Conservation (phyloP, 441 rosid genomes). For the Euphorbia celastroides region DNA sequence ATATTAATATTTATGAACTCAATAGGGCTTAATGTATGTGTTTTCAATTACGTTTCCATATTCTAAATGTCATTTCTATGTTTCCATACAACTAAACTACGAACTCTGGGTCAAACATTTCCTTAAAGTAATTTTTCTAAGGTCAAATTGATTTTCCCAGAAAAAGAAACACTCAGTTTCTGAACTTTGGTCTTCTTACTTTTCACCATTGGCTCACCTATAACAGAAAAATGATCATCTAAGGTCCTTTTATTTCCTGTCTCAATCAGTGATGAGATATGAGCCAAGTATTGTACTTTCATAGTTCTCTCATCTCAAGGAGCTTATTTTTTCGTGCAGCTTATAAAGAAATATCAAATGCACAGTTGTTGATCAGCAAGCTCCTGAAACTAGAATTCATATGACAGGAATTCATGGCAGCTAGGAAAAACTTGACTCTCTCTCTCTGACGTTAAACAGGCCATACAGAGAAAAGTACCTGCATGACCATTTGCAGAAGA, state of each 20-base stretch:
- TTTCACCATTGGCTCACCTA: neutral
- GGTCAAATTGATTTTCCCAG: too few species aligned
- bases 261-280: neutral
- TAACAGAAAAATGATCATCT: too few species aligned
- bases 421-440: neutral
- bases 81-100: too few species aligned
- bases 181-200: too few species aligned
- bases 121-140: too few species aligned
- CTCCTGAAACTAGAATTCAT: neutral
- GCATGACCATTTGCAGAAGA: slow-evolving; percentile 98
- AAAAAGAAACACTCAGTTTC: too few species aligned
- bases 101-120: too few species aligned
- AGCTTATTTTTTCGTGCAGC: neutral
- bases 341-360: neutral
- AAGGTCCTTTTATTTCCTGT: neutral
- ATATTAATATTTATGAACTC: too few species aligned
- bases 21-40: too few species aligned
- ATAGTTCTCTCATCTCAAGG: neutral
- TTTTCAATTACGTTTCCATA: too few species aligned
- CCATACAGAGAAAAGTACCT: slow-evolving; percentile 42
- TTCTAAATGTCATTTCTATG: too few species aligned
- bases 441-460: neutral
- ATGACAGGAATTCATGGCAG: neutral
- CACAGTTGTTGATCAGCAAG: neutral
- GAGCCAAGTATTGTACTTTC: neutral